Evolutionary conservation across 495 filamentous ascomycete species (phyloP), one percentile per base, ranked within the genome.

Genomic region (Delitschia confertaspora): DNA sequence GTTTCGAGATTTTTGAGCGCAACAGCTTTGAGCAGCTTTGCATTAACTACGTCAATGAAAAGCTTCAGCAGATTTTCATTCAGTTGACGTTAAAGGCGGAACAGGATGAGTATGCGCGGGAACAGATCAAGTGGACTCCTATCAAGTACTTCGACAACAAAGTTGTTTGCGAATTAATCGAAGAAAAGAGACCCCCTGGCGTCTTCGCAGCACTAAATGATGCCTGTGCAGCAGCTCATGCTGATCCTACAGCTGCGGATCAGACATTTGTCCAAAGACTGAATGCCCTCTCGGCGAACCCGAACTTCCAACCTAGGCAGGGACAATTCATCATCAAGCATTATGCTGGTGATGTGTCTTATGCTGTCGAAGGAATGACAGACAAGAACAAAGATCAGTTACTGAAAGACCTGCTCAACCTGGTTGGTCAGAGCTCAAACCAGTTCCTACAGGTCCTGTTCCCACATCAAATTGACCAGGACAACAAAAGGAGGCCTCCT

Each of bases 121-220:
- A 99, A 61, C 78, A 95, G 68, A 99, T 99, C 61, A 77, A 88
- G 58, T 99, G 93, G 93, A 95, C 88, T 0, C 93, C 93, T 2
- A 99, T 99, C 71, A 89, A 88, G 53, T 99, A 96, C 66, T 99
- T 99, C 50, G 93, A 99, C 66, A 99, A 99, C 70, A 96, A 95
- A 71, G 77, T 99, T 34, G 93, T 99, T 31, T 99, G 93, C 62
- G 91, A 95, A 43, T 63, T 99, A 56, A 96, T 99, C 52, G 93
- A 96, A 62, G 85, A 91, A 53, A 79, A 82, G 63, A 71, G 87
- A 22, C 93, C 93, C 11, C 83, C 88, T 2, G 93, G 93, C 53
- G 80, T 99, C 16, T 96, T 99, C 62, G 87, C 93, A 9, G 88
- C 87, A 1, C 65, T 99, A 62, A 99, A 99, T 51, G 93, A 99